Evolutionary conservation across 106 monocot genomes (phyloP).

Genomic region (Acanthochlamys bracteata): DNA sequence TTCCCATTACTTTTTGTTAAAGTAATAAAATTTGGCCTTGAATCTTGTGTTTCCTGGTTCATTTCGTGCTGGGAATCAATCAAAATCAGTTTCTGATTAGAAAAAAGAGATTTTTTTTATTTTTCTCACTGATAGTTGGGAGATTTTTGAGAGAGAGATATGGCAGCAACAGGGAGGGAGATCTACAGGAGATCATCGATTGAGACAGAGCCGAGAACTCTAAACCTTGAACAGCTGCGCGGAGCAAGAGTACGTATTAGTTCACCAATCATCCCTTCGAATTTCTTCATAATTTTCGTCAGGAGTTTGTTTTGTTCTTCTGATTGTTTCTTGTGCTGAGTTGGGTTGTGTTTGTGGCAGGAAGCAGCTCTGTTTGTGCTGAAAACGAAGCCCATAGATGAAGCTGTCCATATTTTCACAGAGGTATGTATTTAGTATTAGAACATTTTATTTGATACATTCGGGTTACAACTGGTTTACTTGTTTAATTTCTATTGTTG

Average conservation of each 20-base stretch:
- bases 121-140: background rate
- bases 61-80: background rate
- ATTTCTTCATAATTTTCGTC: background rate
- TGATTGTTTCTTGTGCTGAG: background rate
- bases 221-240: slow-evolving; percentile 32
- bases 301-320: background rate
- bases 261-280: background rate
- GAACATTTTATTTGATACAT: background rate
- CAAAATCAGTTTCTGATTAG: background rate
- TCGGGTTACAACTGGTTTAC: no score
- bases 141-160: background rate
- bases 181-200: slow-evolving; percentile 28
- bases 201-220: slow-evolving; percentile 38
- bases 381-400: slow-evolving; percentile 26
- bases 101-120: background rate
- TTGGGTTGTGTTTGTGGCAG: slow-evolving; percentile 9
- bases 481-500: no score
- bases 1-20: no score
- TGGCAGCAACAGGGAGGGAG: background rate
- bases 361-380: slow-evolving; percentile 41
- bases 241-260: slow-evolving; percentile 33
- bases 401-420: slow-evolving; percentile 42
- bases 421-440: slow-evolving; percentile 11
- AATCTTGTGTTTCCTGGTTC: background rate
- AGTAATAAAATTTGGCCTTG: no score